Evolutionary conservation across 495 filamentous ascomycete species (phyloP).

Genomic region (Aspergillus mulundensis): DNA sequence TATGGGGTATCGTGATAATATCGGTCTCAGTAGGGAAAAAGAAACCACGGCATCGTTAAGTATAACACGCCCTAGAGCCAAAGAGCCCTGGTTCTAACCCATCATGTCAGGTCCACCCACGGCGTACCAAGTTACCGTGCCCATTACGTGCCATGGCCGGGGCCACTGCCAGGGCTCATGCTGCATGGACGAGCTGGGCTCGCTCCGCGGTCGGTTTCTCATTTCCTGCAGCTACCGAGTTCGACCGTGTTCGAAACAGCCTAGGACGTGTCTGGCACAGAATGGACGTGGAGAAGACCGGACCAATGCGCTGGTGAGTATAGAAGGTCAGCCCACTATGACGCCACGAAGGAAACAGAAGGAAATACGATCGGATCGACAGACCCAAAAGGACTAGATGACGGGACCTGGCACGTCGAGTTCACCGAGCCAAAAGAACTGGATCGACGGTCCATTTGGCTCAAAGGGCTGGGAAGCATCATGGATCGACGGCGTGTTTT

Average conservation of each 20-base stretch:
- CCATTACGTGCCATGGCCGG: background rate
- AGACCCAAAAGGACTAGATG: background rate
- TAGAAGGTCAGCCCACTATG: background rate
- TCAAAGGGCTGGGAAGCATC: constrained; percentile 4
- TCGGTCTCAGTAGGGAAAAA: background rate
- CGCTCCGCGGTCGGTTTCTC: background rate
- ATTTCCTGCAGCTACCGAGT: constrained; percentile 6
- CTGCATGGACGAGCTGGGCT: background rate
- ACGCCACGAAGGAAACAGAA: constrained; percentile 8
- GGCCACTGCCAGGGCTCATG: background rate
- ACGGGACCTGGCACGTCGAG: background rate
- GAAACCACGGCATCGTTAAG: background rate
- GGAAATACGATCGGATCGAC: background rate
- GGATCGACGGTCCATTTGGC: constrained; percentile 1
- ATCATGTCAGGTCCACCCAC: background rate
- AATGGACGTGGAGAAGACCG: background rate
- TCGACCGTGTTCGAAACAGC: background rate
- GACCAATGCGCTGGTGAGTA: background rate
- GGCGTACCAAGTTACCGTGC: background rate
- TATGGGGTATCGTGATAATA: background rate
- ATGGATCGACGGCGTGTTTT: constrained; percentile 3
- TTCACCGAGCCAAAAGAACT: background rate
- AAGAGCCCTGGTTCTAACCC: background rate
- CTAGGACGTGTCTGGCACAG: constrained; percentile 2
- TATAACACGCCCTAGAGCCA: background rate